These are phyloP conservation scores for Mortierella claussenii DNA, from an alignment of 192 early-diverging fungal genomes.

Conservation along the genomic window DNA sequence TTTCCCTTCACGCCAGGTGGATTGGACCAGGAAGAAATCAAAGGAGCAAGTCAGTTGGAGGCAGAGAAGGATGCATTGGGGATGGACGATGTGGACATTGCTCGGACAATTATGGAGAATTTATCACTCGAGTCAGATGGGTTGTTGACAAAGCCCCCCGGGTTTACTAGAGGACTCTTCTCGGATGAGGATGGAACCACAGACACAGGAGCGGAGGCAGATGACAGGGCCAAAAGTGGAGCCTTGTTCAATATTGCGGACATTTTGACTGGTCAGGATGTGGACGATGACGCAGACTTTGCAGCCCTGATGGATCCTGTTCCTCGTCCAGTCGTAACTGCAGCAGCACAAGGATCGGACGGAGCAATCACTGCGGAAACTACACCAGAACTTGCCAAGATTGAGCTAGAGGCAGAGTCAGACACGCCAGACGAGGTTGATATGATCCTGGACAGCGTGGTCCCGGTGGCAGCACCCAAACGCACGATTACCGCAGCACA, in stretches of 20 bases:
- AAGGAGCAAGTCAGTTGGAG: slow-evolving; percentile 26
- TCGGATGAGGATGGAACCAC: slow-evolving; percentile 45
- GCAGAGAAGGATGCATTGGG: slow-evolving; percentile 37
- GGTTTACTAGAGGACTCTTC: slow-evolving; percentile 73
- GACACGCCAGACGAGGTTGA: slow-evolving; percentile 35
- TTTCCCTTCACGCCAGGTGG: slow-evolving; percentile 85
- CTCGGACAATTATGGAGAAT: slow-evolving; percentile 22
- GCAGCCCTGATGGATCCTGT: slow-evolving; percentile 39
- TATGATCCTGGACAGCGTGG: slow-evolving; percentile 28
- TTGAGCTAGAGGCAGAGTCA: background rate
- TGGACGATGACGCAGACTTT: slow-evolving; percentile 32
- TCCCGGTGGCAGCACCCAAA: slow-evolving; percentile 14
- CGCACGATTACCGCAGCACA: slow-evolving; percentile 15
- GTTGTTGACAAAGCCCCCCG: slow-evolving; percentile 71
- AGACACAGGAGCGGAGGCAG: background rate
- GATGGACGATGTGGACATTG: slow-evolving; percentile 47
- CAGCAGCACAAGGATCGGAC: background rate
- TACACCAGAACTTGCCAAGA: background rate
- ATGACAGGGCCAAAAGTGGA: background rate
- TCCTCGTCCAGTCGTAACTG: background rate
- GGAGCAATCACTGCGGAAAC: background rate
- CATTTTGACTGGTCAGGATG: slow-evolving; percentile 47
- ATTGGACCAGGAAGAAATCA: slow-evolving; percentile 61
- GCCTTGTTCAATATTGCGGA: slow-evolving; percentile 53
- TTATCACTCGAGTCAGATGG: slow-evolving; percentile 47